Conservation (phyloP, 2,329 filamentous ascomycete species). For the Fusarium chlamydosporum region DNA sequence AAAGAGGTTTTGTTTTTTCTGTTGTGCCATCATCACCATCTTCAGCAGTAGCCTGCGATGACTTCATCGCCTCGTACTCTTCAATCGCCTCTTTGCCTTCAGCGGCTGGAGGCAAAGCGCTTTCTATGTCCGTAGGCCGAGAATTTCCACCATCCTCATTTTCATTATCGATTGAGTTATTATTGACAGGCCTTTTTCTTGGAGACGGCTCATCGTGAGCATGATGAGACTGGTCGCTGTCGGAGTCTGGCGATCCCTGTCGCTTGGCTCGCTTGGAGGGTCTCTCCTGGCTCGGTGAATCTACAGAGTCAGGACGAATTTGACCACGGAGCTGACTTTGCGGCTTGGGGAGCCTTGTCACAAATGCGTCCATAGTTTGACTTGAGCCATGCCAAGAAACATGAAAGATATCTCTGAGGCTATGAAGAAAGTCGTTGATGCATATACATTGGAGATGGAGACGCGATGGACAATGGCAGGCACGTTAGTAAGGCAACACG, state of each 20-base stretch:
- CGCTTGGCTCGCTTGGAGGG: conserved; percentile 54
- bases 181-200: neutral
- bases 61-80: conserved; percentile 80
- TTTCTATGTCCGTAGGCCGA: conserved; percentile 56
- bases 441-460: conserved; percentile 3
- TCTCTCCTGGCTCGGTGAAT: conserved; percentile 33
- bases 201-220: conserved; percentile 30
- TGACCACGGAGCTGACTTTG: conserved; percentile 28
- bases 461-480: conserved; percentile 41
- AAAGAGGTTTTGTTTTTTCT: conserved; percentile 61
- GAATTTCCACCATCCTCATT: conserved; percentile 34
- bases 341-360: conserved; percentile 52
- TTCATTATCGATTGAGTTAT: conserved; percentile 44
- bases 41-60: conserved; percentile 62
- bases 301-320: conserved; percentile 17
- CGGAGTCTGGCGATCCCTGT: conserved; percentile 45
- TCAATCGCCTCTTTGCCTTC: conserved; percentile 80
- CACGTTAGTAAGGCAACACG: conserved; percentile 51
- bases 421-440: conserved; percentile 1
- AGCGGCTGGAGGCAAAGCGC: conserved; percentile 76
- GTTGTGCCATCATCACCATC: conserved; percentile 55
- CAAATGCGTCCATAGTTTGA: conserved; percentile 58
- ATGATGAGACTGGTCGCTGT: conserved; percentile 45
- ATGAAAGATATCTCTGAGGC: neutral
- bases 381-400: conserved; percentile 24